Base-by-base conservation (phyloP, 805 yeast genomes). In the Saccharomycopsis sp. region DNA sequence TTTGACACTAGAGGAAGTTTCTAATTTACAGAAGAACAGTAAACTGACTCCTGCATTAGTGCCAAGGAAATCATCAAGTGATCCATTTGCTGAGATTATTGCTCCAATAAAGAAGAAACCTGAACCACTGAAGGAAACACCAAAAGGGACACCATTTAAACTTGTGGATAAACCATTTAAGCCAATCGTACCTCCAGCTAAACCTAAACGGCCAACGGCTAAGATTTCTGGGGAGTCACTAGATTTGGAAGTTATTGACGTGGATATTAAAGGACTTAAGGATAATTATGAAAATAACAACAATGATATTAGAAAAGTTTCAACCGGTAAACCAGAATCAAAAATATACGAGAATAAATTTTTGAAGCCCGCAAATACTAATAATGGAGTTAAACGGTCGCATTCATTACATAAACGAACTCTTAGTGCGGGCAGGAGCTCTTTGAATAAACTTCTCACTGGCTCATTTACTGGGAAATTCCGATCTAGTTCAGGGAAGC, bases 391-490 rank as follows among this genome's bases (percentile, higher is more conserved):
- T 16, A 34, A 33, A n/a, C 33, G 48, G 29, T 19, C 39, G 22
- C 47, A 39, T 22, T 34, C 41, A 4, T 47, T 47, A 24, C 51
- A 47, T 24, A 47, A 44, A 20, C 17, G 51, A 27, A 47, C 51
- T 11, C 21, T 47, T 24, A 49, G 52, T 46, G 46, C 44, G 2
- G 42, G 50, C 6, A 49, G 46, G 21, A 43, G 42, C 6, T 40
- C 48, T 6, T 34, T 49, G 4, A 49, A 40, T 29, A 49, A 46
- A 26, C 45, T 49, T n/a, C n/a, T n/a, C n/a, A 46, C 50, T 3
- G 36, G 35, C 21, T 46, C 51, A 20, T 43, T 49, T 17, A 45
- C 52, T 6, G 52, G 52, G 13, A 48, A 48, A 28, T 49, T 49
- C 40, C 17, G 50, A 8, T 38, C 47, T 21, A 41, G 29, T 14